Conservation (phyloP, 2,329 filamentous ascomycete genomes). For the Colletotrichum gigasporum region DNA sequence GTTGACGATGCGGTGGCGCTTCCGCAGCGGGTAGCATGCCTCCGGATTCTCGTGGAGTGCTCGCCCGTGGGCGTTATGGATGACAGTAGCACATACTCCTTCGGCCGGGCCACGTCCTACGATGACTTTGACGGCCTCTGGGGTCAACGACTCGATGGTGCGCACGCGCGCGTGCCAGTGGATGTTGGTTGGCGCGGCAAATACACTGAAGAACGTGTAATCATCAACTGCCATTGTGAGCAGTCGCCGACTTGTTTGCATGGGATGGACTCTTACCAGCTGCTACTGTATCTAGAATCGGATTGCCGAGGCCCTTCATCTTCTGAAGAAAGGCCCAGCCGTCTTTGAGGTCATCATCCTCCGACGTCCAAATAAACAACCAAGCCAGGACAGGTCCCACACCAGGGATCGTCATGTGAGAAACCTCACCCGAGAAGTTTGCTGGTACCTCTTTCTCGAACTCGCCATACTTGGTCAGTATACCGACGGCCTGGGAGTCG, state of each 20-base stretch:
- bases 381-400: constrained; percentile 10
- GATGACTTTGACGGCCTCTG: neutral
- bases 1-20: constrained; percentile 40
- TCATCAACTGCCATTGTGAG: constrained; percentile 2
- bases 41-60: constrained; percentile 4
- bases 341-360: constrained; percentile 4
- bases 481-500: constrained; percentile 38
- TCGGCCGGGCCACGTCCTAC: constrained; percentile 1
- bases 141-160: neutral
- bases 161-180: constrained; percentile 1
- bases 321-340: constrained; percentile 17
- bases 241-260: neutral
- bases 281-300: constrained; percentile 11
- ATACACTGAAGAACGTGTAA: constrained; percentile 7
- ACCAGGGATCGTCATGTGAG: constrained; percentile 12
- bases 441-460: constrained; percentile 39
- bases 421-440: constrained; percentile 20
- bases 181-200: neutral
- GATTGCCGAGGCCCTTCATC: constrained; percentile 17
- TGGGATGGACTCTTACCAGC: neutral
- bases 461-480: neutral
- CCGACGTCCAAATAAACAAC: constrained; percentile 17
- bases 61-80: constrained; percentile 18
- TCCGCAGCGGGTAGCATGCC: constrained; percentile 39
- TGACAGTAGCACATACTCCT: constrained; percentile 1